Percentiles rank a stretch among this genome's conserved stretches.
Evolutionary conservation across 345 rosid genomes (phyloP).

Genomic region (Eucalyptus victrix): DNA sequence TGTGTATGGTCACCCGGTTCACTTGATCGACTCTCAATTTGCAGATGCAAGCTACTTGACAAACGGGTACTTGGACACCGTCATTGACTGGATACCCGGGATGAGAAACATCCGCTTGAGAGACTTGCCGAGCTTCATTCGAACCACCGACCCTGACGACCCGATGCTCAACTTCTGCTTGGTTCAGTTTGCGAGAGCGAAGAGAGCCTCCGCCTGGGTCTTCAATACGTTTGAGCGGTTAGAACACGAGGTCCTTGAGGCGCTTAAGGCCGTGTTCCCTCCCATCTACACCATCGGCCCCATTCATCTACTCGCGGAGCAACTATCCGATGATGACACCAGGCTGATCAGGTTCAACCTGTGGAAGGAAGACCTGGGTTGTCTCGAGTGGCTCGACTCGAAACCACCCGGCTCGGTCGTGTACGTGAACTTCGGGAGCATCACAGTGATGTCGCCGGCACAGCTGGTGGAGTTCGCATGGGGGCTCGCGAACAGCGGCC

Average conservation of each 20-base stretch:
- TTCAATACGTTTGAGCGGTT: conserved; percentile 34
- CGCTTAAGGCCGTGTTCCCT: conserved; percentile 17
- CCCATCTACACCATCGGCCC: conserved; percentile 38
- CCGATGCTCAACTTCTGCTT: not conserved
- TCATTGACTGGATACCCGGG: conserved; percentile 31
- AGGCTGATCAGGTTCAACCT: conserved; percentile 17
- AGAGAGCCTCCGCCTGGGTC: conserved; percentile 27
- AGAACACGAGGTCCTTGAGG: conserved; percentile 14
- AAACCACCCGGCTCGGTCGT: conserved; percentile 31
- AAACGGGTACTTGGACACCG: conserved; percentile 30
- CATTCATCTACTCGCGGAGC: conserved; percentile 14
- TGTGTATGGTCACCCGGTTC: not conserved
- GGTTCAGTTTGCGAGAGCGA: conserved; percentile 6
- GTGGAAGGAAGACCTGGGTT: conserved; percentile 42
- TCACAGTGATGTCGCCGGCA: conserved; percentile 21
- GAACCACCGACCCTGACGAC: conserved; percentile 21
- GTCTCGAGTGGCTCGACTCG: conserved; percentile 36
- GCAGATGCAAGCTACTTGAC: conserved; percentile 31
- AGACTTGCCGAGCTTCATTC: conserved; percentile 27
- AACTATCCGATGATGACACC: not conserved
- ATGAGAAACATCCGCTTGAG: conserved; percentile 24
- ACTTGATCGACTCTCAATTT: not conserved
- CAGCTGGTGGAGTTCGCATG: conserved; percentile 48
- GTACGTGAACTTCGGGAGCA: conserved; percentile 46
- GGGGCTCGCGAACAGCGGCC: not conserved